Conservation (phyloP, 805 yeast genomes). For the Candida ipomoeae region DNA sequence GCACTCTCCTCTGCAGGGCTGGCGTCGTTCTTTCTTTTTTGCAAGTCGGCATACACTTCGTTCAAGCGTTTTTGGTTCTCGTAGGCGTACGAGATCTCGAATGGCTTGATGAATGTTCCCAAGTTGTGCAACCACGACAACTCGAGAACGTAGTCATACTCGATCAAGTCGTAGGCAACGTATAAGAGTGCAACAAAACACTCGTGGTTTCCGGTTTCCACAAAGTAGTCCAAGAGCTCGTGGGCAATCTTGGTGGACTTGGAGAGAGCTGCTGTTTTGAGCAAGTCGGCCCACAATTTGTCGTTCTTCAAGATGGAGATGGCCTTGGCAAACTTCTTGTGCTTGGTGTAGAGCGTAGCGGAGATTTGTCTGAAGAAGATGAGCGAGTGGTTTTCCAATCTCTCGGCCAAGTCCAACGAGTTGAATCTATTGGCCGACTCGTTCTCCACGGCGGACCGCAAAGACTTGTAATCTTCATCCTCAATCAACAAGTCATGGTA, state of each 20-base stretch:
- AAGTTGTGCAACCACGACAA: constrained; percentile 86
- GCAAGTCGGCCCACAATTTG: constrained; percentile 91
- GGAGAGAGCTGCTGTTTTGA: constrained; percentile 85
- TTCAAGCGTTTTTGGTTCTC: constrained; percentile 69
- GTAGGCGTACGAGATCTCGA: constrained; percentile 75
- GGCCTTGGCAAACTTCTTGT: constrained; percentile 89
- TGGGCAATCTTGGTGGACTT: constrained; percentile 77
- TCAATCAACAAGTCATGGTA: constrained; percentile 94
- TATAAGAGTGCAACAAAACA: constrained; percentile 87
- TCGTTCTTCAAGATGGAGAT: constrained; percentile 85
- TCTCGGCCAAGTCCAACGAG: constrained; percentile 83
- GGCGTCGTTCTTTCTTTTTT: constrained; percentile 60
- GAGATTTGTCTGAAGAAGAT: constrained; percentile 95
- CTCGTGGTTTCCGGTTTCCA: constrained; percentile 95
- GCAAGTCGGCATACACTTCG: constrained; percentile 65
- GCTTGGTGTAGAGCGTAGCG: constrained; percentile 88
- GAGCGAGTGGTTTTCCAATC: constrained; percentile 86
- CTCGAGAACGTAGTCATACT: constrained; percentile 81
- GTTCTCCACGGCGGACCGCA: constrained; percentile 77
- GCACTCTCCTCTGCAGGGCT: constrained; percentile 45
- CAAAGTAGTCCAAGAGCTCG: constrained; percentile 85
- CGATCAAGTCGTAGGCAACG: constrained; percentile 75
- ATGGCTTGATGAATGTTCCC: constrained; percentile 85
- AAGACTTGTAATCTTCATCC: constrained; percentile 91
- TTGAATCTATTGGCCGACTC: constrained; percentile 84